Base-by-base conservation (phyloP, 2,329 filamentous ascomycete species). In the Dothistroma pini region DNA sequence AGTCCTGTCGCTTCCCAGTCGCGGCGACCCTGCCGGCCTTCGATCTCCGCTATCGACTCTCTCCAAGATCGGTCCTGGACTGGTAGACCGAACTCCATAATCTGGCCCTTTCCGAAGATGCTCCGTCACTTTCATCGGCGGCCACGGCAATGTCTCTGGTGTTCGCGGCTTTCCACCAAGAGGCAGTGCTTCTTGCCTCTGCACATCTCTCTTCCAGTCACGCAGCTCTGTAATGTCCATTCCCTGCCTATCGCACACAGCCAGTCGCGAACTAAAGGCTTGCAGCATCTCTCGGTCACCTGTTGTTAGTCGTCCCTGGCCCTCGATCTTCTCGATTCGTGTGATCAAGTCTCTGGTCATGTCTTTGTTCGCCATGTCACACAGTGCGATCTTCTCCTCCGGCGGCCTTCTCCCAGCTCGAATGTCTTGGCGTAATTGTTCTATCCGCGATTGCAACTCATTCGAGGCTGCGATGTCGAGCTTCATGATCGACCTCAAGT, bases 321-420 rank as follows among this genome's bases (percentile, higher is more conserved):
- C 60, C 55, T 70, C 65, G 56, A 71, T 69, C 25, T 62, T 51
- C 32, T 70, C 68, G 50, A 71, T 66, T 10, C 63, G 64, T 11
- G 31, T 50, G 19, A 66, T 50, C 12, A 70, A 58, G 21, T 70
- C 68, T 55, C 59, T 67, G 34, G 59, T 63, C 57, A 69, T 67
- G 50, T 67, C 62, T 54, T 66, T 69, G 52, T 66, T 65, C 22
- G 68, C 58, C 3, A 44, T 56, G 49, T 69, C 68, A 54, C 63
- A 60, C 47, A 52, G 53, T 19, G 61, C 60, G 11, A 66, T 54
- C 35, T 63, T 54, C 44, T 56, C 57, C 21, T 59, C 61, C 10
- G 61, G 57, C 41, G 53, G 60, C n/a, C 57, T 54, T 44, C 38
- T 61, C 44, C 66, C 64, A 22, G 56, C 51, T 10, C 47, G 49